Evolutionary conservation across 768 basidiomycete species (phyloP), one percentile per base, ranked within the genome.

Genomic region (Russula emetica): DNA sequence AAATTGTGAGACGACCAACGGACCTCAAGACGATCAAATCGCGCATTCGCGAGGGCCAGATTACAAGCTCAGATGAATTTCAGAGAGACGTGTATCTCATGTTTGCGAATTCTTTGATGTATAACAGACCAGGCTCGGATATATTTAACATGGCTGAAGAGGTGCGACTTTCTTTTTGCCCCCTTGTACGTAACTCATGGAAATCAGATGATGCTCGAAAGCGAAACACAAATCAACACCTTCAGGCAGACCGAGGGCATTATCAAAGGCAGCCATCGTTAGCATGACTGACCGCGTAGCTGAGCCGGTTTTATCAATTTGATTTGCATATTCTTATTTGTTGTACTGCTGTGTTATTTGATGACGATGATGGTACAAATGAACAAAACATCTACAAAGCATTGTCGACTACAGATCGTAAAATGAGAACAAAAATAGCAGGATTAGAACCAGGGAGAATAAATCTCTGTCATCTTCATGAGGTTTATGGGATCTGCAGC

Each of bases 21-120:
- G 94, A 98, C 73, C 81, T 98, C 60, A 96, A 94, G 75, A 95
- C 90, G 0, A 90, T 98, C 72, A 92, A 93, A 73, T 78, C 78
- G n/a, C 83, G 82, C 67, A 85, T 96, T 62, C 90, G 89, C 70
- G 92, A 95, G 69, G 93, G 93, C 0, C 66, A 82, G 2, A 93
- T 97, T 53, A 77, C 82, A 5, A 92, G 83, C 68, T 90, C 92
- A 1, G 80, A 88, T 36, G 94, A 98, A 72, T 97, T 88, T 70
- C 90, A 95, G 72, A 80, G 93, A 66, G 96, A 97, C 69, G 83
- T 95, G 11, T 88, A 85, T 71, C 79, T 97, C 66, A 96, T 98
- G 88, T 96, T 97, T 74, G 90, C 93, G 9, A 98, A 98, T 73
- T 92, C 96, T 5, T 88, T 96, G 85, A 93, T 98, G 90, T 98